Base-by-base conservation (phyloP, 2,329 filamentous ascomycete species). In the Exserohilum rostratum region DNA sequence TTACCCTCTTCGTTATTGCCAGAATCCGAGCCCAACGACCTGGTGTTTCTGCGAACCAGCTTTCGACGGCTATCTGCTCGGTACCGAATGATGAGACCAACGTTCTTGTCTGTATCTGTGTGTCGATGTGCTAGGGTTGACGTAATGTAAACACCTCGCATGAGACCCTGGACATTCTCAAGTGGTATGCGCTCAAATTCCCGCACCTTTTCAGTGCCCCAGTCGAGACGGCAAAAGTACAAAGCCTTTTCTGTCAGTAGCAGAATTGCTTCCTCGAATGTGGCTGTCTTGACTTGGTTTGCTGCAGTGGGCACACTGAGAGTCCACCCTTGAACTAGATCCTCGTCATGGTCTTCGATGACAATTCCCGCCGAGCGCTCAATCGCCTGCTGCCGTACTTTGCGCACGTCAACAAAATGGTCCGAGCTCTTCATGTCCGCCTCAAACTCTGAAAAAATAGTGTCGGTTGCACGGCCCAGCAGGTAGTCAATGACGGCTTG, bases 401-500 rank as follows among this genome's bases (percentile, higher is more conserved):
- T 91, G 31, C 86, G 82, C 72, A 96, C 86, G 1, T 93, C 96
- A 12, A 98, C 86, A 0, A 91, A 92, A 12, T 93, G 93, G 69
- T 99, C 95, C 40, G 90, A 89, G 38, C 88, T 93, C 85, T 93
- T 96, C 86, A 99, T 92, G 64, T 93, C 90, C 13, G 89, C 87
- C 69, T 97, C 92, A 60, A 99, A 99, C 64, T 99, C 95, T 52
- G 93, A 90, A 70, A 98, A 98, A 2, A 96, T 89, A 13, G 87
- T 82, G 1, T 87, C 88, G 0, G 89, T 91, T 10, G 96, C 90
- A 63, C 95, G 95, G 17, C 95, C 95, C 0, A 98, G 84, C 3
- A 96, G 83, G 70, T 95, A 98, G 73, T 99, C 95, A 61, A 99
- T 96, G 46, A 90, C 91, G 0, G 92, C 90, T 73, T 99, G 95